A percentile compares a stretch with the other conserved stretches of the same genome.
Evolutionary conservation across 768 basidiomycete genomes (phyloP).

Genomic region (Tulasnella sp.): DNA sequence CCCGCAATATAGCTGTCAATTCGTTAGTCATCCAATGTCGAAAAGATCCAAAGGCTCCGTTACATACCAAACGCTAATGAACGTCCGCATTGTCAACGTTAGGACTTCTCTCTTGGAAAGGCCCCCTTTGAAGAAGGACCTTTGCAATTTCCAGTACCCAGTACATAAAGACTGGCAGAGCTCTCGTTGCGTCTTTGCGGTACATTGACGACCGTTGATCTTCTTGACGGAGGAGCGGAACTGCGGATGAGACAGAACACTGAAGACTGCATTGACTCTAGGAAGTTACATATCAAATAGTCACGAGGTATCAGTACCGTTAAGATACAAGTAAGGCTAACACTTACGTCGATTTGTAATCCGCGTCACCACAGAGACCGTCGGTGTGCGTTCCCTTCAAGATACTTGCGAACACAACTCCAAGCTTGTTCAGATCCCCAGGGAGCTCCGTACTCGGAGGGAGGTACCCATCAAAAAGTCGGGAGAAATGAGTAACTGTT

Average conservation of each 20-base stretch:
- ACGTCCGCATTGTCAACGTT: not conserved
- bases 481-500: not conserved
- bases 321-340: not conserved
- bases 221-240: not conserved
- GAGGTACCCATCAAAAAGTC: not conserved
- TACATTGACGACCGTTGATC: not conserved
- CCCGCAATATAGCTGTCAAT: not conserved
- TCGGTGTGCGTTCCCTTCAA: not conserved
- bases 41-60: not conserved
- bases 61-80: not conserved
- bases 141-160: not conserved
- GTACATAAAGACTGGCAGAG: not conserved
- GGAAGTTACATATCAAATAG: not conserved
- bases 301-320: not conserved
- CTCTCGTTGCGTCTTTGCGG: not conserved
- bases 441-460: not conserved
- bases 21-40: not conserved
- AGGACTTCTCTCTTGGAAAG: not conserved
- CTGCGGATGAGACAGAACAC: not conserved
- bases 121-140: not conserved
- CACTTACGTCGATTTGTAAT: not conserved
- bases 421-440: not conserved
- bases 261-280: not conserved
- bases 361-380: not conserved
- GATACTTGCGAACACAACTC: not conserved